Evolutionary conservation across 2,329 filamentous ascomycete genomes (phyloP).

Genomic region (Penicillium digitatum): DNA sequence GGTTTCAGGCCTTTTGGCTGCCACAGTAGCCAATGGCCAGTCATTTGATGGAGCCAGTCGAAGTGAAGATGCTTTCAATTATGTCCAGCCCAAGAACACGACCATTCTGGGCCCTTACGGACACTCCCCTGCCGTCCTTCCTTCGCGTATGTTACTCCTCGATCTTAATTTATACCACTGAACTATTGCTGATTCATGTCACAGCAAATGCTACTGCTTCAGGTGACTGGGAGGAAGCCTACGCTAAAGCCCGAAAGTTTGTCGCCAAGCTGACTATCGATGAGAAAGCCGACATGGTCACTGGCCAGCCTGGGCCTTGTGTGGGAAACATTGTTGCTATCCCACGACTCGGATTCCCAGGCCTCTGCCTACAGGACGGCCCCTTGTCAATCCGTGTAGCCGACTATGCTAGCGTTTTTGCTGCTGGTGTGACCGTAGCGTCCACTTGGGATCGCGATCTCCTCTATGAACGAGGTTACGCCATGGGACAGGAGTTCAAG

Average conservation of each 20-base stretch:
- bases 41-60: conserved; percentile 1
- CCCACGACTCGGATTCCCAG: conserved; percentile 28
- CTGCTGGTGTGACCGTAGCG: conserved; percentile 66
- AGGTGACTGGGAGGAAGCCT: conserved; percentile 1
- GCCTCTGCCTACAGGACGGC: conserved; percentile 31
- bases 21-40: conserved; percentile 1
- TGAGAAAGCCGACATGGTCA: conserved; percentile 29
- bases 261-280: conserved; percentile 20
- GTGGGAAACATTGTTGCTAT: conserved; percentile 34
- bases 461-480: conserved; percentile 51
- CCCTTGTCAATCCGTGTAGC: conserved; percentile 58
- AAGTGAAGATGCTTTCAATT: conserved; percentile 6
- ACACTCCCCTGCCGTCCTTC: conserved; percentile 6
- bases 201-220: conserved; percentile 1
- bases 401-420: conserved; percentile 69
- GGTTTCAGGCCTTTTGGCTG: conserved; percentile 7
- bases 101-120: conserved; percentile 5
- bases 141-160: not conserved
- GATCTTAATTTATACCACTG: too few species aligned
- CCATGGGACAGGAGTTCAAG: conserved; percentile 52
- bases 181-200: not conserved
- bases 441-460: conserved; percentile 57
- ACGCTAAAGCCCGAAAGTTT: conserved; percentile 10
- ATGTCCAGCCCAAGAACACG: conserved; percentile 7
- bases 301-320: conserved; percentile 28